Evolutionary conservation across 106 monocot genomes (phyloP).

Genomic region (Posidonia australis): DNA sequence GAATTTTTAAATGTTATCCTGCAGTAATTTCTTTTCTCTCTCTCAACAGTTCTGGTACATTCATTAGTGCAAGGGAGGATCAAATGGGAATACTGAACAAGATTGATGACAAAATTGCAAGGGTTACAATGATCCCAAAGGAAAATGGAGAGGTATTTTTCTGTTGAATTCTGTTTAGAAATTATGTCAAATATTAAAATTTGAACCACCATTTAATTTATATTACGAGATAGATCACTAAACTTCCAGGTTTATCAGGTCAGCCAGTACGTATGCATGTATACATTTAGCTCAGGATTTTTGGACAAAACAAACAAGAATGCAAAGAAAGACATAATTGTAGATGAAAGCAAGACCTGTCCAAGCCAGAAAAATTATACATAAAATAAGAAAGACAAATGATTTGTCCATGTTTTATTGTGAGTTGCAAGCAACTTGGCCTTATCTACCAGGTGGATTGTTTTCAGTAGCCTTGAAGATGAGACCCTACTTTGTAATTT

Average conservation of each 20-base stretch:
- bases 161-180: background rate
- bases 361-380: too few species aligned
- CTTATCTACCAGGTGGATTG: too few species aligned
- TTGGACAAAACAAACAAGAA: too few species aligned
- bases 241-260: background rate
- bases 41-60: constrained; percentile 10
- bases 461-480: too few species aligned
- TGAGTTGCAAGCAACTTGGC: too few species aligned
- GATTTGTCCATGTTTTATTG: too few species aligned
- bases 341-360: too few species aligned
- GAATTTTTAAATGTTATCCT: background rate
- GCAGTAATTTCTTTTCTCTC: background rate
- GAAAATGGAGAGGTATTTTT: constrained; percentile 14
- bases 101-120: constrained; percentile 15
- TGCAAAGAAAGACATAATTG: too few species aligned
- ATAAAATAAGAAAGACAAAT: too few species aligned
- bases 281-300: background rate
- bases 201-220: too few species aligned
- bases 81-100: background rate
- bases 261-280: background rate
- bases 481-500: too few species aligned
- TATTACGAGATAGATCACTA: background rate
- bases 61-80: constrained; percentile 11
- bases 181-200: background rate
- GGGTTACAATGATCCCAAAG: constrained; percentile 20